Base-by-base conservation (phyloP, 2,329 filamentous ascomycete genomes). In the Rhynchosporium agropyri region DNA sequence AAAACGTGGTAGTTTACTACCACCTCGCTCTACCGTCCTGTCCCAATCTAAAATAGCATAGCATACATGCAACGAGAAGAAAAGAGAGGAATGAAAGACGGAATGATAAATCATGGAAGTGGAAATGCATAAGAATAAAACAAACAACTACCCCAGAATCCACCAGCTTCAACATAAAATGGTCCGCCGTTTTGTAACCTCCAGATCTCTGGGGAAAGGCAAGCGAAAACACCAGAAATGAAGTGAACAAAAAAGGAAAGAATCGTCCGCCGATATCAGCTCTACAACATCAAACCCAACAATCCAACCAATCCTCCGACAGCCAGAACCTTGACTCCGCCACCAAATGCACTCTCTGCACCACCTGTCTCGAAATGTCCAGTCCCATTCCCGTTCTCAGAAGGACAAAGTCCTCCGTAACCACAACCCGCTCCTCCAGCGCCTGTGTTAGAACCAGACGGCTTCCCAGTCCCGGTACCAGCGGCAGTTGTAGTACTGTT, bases 261-360 rank as follows among this genome's bases (percentile, higher is more conserved):
- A 29, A 28, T 26, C 33, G 15, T 42, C 7, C 10, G 26, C 4
- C 33, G 38, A 53, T 20, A 20, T 3, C 15, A 36, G n/a, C 10
- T 20, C 38, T 56, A 56, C 26, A 56, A n/a, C 53, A 42, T 31
- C 53, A 42, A 56, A 43, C 43, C 20, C 53, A 40, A 45, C 10
- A 15, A 12, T 3, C 53, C 53, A 1, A 56, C 38, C 3, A 56
- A n/a, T 5, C 26, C 26, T 2, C 53, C 38, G 28, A 56, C 9
- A 31, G 29, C 53, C 53, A 56, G 31, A 15, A 42, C 53, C 53
- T 48, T 29, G 15, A 33, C 29, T 1, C 55, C 43, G 12, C 42
- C 28, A 26, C 36, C 31, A 58, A 58, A 7, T 26, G n/a, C 20
- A 1, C 45, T 48, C n/a, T 58, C 43, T 2, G 56, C 56, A 3